These are phyloP conservation scores for Ecytonucleospora hepatopenaei DNA, from an alignment of 371 early-diverging fungal species.

Conservation along the genomic window DNA sequence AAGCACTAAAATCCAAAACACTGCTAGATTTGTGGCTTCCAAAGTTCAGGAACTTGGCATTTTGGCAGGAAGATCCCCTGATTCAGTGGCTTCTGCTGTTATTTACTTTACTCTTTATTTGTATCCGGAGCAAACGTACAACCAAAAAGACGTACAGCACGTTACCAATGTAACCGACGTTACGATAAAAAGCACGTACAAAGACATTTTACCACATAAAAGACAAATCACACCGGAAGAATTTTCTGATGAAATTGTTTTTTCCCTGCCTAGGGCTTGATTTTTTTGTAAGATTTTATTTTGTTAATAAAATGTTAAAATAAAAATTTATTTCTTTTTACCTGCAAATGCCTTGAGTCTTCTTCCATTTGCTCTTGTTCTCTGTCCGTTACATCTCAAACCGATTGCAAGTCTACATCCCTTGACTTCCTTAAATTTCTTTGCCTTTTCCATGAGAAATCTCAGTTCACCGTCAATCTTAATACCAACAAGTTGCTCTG, in stretches of 20 bases:
- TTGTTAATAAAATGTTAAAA: no score
- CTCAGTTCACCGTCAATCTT: slow-evolving; percentile 61
- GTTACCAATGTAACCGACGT: slow-evolving; percentile 58
- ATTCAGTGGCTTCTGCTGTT: slow-evolving; percentile 58
- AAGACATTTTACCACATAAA: slow-evolving; percentile 54
- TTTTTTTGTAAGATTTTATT: no score
- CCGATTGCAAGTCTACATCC: slow-evolving; percentile 59
- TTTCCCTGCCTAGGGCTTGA: slow-evolving; percentile 37
- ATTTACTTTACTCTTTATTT: slow-evolving; percentile 56
- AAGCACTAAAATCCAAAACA: slow-evolving; percentile 51
- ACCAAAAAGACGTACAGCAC: slow-evolving; percentile 54
- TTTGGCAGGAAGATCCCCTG: slow-evolving; percentile 57
- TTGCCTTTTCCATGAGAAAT: slow-evolving; percentile 55
- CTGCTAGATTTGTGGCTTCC: slow-evolving; percentile 47
- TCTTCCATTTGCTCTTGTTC: slow-evolving; percentile 92
- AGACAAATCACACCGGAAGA: slow-evolving; percentile 53
- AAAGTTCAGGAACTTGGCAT: slow-evolving; percentile 46
- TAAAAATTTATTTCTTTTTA: slow-evolving; percentile 70
- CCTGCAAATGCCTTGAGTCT: slow-evolving; percentile 72
- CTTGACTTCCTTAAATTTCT: slow-evolving; percentile 54
- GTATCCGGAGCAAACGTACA: slow-evolving; percentile 47
- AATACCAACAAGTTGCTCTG: slow-evolving; percentile 80
- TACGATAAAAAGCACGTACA: slow-evolving; percentile 58
- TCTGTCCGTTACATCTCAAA: slow-evolving; percentile 76
- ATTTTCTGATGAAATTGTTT: slow-evolving; percentile 30